phyloP scores from a whole-genome alignment of 2,329 filamentous ascomycete species.

The Venturia asperata region DNA sequence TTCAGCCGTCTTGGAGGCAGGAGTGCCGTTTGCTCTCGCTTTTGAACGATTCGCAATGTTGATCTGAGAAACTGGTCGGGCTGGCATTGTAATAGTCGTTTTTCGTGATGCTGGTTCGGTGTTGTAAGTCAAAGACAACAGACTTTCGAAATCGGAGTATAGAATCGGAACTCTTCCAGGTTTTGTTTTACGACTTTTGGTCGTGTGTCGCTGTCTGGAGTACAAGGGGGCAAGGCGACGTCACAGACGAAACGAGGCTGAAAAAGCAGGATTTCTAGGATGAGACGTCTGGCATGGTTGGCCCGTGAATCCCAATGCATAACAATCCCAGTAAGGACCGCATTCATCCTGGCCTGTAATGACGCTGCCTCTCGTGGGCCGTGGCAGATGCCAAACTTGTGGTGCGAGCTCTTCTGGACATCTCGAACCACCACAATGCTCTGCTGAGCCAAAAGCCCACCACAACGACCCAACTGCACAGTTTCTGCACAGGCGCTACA shows the following conservation, averaged over 20 bases:
- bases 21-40: background rate
- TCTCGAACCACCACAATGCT: background rate
- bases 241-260: constrained; percentile 13
- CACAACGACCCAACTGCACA: background rate
- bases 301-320: background rate
- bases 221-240: constrained; percentile 8
- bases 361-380: background rate
- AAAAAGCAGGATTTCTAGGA: constrained; percentile 11
- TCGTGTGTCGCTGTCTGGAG: constrained; percentile 1
- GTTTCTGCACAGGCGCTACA: background rate
- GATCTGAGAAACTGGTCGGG: constrained; percentile 9
- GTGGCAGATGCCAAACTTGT: background rate
- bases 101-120: background rate
- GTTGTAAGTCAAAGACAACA: background rate
- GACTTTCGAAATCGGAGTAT: too few relatives aligned
- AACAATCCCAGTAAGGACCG: background rate
- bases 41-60: constrained; percentile 9
- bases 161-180: background rate
- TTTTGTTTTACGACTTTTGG: background rate
- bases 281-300: background rate
- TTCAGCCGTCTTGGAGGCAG: constrained; percentile 8
- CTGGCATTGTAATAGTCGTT: background rate
- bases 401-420: background rate
- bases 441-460: too few relatives aligned
- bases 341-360: background rate